Conservation (phyloP, 495 filamentous ascomycete species). For the Podospora tetraspora region DNA sequence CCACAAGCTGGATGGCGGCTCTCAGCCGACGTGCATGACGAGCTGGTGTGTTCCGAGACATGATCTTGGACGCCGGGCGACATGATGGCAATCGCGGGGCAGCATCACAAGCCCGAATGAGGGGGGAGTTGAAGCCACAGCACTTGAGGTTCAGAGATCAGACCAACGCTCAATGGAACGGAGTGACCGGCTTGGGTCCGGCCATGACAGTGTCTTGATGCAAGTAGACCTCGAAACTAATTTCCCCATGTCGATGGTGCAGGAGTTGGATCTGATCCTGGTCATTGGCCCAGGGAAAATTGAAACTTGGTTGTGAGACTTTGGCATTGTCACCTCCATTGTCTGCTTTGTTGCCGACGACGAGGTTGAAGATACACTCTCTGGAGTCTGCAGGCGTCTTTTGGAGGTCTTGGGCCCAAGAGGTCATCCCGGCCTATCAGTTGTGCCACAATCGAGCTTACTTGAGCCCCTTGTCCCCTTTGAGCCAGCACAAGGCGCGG, state of each 20-base stretch:
- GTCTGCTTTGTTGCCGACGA: background rate
- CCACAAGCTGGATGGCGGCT: background rate
- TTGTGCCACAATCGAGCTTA: constrained; percentile 24
- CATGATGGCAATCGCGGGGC: background rate
- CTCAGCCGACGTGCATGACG: background rate
- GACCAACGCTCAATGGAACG: background rate
- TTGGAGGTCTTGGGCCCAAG: background rate
- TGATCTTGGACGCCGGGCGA: background rate
- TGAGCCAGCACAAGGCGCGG: background rate
- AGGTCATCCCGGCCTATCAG: constrained; percentile 11
- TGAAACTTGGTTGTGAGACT: background rate
- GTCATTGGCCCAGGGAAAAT: background rate
- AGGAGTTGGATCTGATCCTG: no score
- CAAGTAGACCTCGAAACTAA: background rate
- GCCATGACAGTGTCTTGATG: background rate
- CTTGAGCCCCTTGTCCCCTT: background rate
- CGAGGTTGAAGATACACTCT: background rate
- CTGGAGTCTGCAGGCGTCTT: background rate
- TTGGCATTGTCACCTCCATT: background rate
- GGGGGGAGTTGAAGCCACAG: background rate
- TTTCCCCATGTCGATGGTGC: background rate
- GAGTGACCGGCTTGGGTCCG: background rate
- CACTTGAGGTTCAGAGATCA: background rate
- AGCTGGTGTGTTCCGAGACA: background rate
- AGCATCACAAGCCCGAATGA: background rate